Evolutionary conservation across 331 rosid species (phyloP), one percentile per base, ranked within the genome.

Genomic region (Quercus phellos): DNA sequence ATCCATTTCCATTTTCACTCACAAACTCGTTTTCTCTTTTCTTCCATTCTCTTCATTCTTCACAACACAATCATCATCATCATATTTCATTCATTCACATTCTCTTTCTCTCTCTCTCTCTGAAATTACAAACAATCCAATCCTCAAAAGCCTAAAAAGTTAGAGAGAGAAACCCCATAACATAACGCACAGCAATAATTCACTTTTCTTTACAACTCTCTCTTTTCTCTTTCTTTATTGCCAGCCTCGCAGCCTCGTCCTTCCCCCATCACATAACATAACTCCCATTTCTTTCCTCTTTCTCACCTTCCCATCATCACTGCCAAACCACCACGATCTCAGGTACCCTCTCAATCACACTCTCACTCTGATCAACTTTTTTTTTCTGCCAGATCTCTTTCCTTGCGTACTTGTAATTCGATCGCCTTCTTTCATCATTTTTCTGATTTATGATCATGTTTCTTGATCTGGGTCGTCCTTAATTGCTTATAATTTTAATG

Each of bases 101-200:
- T 77, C 81, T 66, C 46, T 34, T 51, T 50, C 50, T 61, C 79
- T 32, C 35, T 78, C 56, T 78, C 81, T 72, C 77, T 86, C 81
- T 73, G 76, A 87, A 79, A 78, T 67, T 38, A 87, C 81, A 84
- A 60, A 38, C 46, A 38, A 38, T 38, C 46, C 12, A 38, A 38
- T 38, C 91, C 97, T 90, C 80, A 71, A 85, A 82, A 84, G 88
- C 56, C 84, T 76, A 64, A 74, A 87, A 93, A 89, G 86, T 85
- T 90, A 19, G 89, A 85, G 84, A 86, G 91, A 93, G 91, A 90
- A 64, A 79, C 29, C 81, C 26, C 85, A 46, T 46, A 46, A 26
- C 85, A 46, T 46, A 46, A 46, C 84, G 69, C 80, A 60, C 70
- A 74, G 80, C 96, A 88, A 89, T 90, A 85, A 89, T 94, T 92